Percentiles rank a stretch among this genome's conserved stretches.
These are phyloP conservation scores for Achlya hypogyna DNA, from an alignment of 352 stramenopile genomes.

Conservation along the genomic window DNA sequence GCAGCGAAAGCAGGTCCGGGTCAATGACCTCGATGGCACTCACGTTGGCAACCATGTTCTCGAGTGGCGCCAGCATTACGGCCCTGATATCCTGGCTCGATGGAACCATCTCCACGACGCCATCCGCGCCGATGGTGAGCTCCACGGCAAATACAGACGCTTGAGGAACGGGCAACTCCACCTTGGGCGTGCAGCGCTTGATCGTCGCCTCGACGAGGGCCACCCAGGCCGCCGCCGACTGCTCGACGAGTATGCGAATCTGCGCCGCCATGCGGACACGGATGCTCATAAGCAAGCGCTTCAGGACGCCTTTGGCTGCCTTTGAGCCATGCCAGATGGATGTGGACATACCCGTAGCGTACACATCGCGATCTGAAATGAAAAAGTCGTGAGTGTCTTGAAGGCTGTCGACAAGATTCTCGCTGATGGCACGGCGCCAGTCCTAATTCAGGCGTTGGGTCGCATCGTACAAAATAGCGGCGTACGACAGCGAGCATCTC, in stretches of 20 bases:
- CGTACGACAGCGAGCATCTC: conserved; percentile 51
- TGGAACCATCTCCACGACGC: conserved; percentile 45
- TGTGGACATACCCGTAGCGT: conserved; percentile 27
- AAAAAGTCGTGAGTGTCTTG: conserved; percentile 93
- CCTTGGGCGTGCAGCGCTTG: conserved; percentile 21
- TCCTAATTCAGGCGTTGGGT: conserved; percentile 26
- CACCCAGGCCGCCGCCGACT: conserved; percentile 52
- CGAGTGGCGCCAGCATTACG: conserved; percentile 68
- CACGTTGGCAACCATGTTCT: conserved; percentile 62
- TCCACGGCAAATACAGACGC: conserved; percentile 82
- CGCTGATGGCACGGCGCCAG: conserved; percentile 82
- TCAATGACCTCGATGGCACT: conserved; percentile 81
- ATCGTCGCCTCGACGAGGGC: conserved; percentile 31
- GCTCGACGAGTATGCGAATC: conserved; percentile 56
- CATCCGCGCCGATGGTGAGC: conserved; percentile 35
- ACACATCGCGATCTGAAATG: conserved; percentile 62
- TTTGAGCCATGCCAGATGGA: background rate
- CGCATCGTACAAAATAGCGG: background rate
- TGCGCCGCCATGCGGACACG: conserved; percentile 82
- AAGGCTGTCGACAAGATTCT: conserved; percentile 91
- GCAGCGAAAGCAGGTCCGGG: conserved; percentile 84
- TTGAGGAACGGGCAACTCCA: conserved; percentile 26
- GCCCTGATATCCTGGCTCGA: conserved; percentile 58
- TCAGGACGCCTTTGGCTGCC: conserved; percentile 28
- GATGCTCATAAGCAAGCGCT: conserved; percentile 73